These are phyloP conservation scores for Zygosaccharomyces kombuchaensis DNA, from an alignment of 805 yeast species.

Conservation along the genomic window DNA sequence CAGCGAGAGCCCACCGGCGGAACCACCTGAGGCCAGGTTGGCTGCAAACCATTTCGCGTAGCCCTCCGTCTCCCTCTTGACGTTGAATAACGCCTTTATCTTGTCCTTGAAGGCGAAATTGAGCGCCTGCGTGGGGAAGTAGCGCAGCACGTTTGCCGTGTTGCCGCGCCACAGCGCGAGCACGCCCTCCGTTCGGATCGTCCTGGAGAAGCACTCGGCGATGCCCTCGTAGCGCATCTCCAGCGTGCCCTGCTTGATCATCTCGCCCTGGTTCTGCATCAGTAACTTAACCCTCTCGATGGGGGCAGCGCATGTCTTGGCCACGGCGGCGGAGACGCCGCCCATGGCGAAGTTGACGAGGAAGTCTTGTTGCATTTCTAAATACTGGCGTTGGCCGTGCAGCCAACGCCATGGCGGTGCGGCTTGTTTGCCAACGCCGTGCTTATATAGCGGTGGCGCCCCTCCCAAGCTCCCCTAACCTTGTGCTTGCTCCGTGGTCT, in stretches of 20 bases:
- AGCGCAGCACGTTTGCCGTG: slow-evolving; percentile 95
- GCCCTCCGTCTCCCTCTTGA: slow-evolving; percentile 71
- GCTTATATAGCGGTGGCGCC: not conserved
- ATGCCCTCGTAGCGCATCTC: slow-evolving; percentile 78
- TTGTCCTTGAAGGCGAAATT: slow-evolving; percentile 96
- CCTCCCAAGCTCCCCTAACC: not conserved
- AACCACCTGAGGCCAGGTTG: slow-evolving; percentile 96
- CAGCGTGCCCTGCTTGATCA: slow-evolving; percentile 93
- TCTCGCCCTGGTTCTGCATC: slow-evolving; percentile 94
- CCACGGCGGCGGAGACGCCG: slow-evolving; percentile 96
- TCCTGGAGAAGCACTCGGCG: slow-evolving; percentile 83
- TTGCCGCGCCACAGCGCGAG: slow-evolving; percentile 95
- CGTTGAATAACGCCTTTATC: slow-evolving; percentile 87
- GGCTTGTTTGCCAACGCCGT: not conserved
- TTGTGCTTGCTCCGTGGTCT: too few species aligned
- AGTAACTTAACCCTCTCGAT: slow-evolving; percentile 86
- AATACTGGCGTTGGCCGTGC: not conserved
- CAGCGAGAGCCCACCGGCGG: slow-evolving; percentile 93
- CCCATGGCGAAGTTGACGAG: slow-evolving; percentile 78
- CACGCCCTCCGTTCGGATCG: slow-evolving; percentile 84
- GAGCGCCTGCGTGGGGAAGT: slow-evolving; percentile 96
- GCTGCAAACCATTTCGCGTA: slow-evolving; percentile 92
- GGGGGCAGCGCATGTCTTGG: slow-evolving; percentile 94
- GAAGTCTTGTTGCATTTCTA: slow-evolving; percentile 4
- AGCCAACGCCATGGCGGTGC: not conserved